These are phyloP conservation scores for Beta lomatogona DNA, from an alignment of 179 eudicot species.

Conservation along the genomic window DNA sequence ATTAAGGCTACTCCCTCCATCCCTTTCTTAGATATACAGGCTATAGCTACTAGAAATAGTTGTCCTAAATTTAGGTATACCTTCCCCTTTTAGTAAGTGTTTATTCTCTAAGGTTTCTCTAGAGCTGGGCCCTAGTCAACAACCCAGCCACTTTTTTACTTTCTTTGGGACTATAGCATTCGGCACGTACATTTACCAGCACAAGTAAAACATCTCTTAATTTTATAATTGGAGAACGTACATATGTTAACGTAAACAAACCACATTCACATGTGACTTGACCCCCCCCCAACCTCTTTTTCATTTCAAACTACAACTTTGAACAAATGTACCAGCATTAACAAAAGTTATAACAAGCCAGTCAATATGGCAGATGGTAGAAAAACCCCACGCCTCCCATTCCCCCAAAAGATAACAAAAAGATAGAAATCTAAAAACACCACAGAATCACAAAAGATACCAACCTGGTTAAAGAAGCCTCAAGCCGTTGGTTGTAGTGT, in stretches of 20 bases:
- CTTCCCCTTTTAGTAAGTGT: neutral
- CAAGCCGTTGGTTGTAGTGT: conserved; percentile 74
- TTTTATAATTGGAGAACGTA: neutral
- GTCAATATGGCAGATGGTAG: neutral
- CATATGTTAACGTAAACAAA: neutral
- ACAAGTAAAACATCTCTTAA: neutral
- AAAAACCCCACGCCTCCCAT: neutral
- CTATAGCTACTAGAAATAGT: neutral
- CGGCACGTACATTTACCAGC: neutral
- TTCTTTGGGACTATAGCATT: neutral
- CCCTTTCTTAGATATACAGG: neutral
- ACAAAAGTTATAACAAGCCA: neutral
- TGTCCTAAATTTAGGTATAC: neutral
- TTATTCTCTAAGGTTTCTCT: neutral
- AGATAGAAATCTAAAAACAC: neutral
- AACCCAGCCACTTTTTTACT: neutral
- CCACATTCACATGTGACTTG: neutral
- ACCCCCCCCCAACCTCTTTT: neutral
- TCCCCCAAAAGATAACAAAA: conserved; percentile 1
- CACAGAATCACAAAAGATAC: conserved; percentile 20
- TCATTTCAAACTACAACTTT: neutral
- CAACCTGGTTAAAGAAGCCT: conserved; percentile 71
- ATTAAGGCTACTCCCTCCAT: neutral
- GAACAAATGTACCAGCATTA: neutral
- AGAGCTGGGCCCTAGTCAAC: neutral